Evolutionary conservation across 305 asterid species (phyloP).

Genomic region (Solanum hybrid): DNA sequence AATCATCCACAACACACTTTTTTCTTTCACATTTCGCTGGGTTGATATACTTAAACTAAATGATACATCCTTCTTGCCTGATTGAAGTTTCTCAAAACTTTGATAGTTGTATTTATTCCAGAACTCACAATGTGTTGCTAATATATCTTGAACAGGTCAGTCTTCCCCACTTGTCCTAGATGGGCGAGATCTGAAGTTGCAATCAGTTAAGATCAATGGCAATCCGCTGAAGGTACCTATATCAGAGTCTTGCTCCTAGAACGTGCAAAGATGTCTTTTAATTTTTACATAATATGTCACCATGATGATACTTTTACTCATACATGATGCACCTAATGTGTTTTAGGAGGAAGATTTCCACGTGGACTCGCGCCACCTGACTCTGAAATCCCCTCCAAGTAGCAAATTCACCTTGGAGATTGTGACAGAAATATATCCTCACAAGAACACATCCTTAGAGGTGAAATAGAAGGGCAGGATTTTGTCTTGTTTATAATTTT

Average conservation of each 20-base stretch:
- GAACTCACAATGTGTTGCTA: neutral
- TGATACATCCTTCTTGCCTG: neutral
- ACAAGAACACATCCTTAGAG: slow-evolving; percentile 80
- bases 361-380: slow-evolving; percentile 56
- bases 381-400: slow-evolving; percentile 56
- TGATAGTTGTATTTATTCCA: neutral
- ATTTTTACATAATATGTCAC: neutral
- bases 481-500: neutral
- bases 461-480: slow-evolving; percentile 20
- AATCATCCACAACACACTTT: neutral
- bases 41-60: neutral
- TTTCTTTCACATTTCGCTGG: neutral
- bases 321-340: neutral
- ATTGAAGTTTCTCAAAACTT: neutral
- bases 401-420: slow-evolving; percentile 69
- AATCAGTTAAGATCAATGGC: slow-evolving; percentile 53
- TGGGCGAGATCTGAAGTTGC: slow-evolving; percentile 68
- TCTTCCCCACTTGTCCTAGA: slow-evolving; percentile 60
- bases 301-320: neutral
- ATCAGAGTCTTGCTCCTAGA: neutral
- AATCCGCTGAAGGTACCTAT: slow-evolving; percentile 51
- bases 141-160: slow-evolving; percentile 35
- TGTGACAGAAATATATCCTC: slow-evolving; percentile 74
- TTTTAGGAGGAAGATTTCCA: slow-evolving; percentile 59
- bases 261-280: neutral